These are phyloP conservation scores for Funneliformis geosporum DNA, from an alignment of 192 early-diverging fungal species.

Conservation along the genomic window DNA sequence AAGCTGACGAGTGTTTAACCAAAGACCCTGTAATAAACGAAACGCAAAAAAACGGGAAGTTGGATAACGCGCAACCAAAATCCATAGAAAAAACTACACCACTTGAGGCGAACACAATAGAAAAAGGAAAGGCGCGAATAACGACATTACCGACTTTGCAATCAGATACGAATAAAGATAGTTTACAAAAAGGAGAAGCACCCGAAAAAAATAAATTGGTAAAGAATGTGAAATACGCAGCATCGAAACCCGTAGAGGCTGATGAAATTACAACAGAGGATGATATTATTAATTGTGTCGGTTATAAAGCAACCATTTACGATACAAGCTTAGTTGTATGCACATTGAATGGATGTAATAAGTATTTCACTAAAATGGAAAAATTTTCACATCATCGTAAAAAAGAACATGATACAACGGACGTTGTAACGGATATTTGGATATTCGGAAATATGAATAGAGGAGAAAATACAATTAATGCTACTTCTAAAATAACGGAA, in stretches of 20 bases:
- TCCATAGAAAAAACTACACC: not conserved
- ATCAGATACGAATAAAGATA: not conserved
- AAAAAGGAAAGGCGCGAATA: not conserved
- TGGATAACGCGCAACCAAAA: not conserved
- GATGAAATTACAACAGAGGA: conserved; percentile 31
- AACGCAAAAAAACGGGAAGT: not conserved
- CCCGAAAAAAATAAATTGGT: not conserved
- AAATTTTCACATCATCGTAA: conserved; percentile 29
- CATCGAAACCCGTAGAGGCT: not conserved
- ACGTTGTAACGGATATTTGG: conserved; percentile 27
- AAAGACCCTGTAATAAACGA: not conserved
- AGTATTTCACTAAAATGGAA: conserved; percentile 29
- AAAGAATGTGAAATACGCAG: conserved; percentile 15
- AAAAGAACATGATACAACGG: conserved; percentile 30
- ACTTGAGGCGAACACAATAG: not conserved
- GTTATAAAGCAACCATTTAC: conserved; percentile 34
- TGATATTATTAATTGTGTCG: conserved; percentile 24
- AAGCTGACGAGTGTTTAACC: not conserved
- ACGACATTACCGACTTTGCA: not conserved
- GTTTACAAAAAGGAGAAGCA: not conserved
- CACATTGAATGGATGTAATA: conserved; percentile 32
- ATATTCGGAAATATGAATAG: conserved; percentile 35
- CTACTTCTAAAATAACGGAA: not conserved
- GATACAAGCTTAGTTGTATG: conserved; percentile 33
- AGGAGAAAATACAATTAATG: not conserved